These are phyloP conservation scores for Backusella psychrophila DNA, from an alignment of 192 early-diverging fungal genomes.

Conservation along the genomic window DNA sequence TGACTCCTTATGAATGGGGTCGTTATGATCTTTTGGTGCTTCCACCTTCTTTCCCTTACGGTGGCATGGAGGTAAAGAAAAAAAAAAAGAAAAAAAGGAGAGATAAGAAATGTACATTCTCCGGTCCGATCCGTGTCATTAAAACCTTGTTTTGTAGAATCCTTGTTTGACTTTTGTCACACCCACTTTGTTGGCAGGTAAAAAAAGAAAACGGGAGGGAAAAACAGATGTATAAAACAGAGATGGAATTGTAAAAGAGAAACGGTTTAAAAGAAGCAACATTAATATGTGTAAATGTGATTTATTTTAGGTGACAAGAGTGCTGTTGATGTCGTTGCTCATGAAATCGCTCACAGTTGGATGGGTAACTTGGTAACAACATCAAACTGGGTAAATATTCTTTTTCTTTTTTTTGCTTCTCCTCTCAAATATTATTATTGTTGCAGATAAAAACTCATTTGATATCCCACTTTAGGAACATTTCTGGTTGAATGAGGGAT, in stretches of 20 bases:
- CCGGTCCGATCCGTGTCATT: not conserved
- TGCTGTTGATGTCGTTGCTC: slow-evolving; percentile 90
- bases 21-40: slow-evolving; percentile 92
- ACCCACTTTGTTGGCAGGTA: slow-evolving; percentile 89
- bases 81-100: not conserved
- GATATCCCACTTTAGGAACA: slow-evolving; percentile 35
- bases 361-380: slow-evolving; percentile 87
- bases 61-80: slow-evolving; percentile 42
- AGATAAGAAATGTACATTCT: not conserved
- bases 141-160: slow-evolving; percentile 62
- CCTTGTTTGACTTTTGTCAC: slow-evolving; percentile 98
- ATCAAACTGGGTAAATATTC: slow-evolving; percentile 59
- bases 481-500: slow-evolving; percentile 97
- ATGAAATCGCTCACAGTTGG: slow-evolving; percentile 94
- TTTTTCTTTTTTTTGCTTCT: not conserved
- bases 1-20: slow-evolving; percentile 95
- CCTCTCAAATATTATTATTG: not conserved
- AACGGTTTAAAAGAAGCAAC: not conserved
- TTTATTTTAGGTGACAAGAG: slow-evolving; percentile 67
- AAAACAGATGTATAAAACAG: not conserved
- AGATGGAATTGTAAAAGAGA: not conserved
- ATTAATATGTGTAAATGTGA: not conserved
- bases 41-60: slow-evolving; percentile 83
- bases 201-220: not conserved
- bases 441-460: not conserved